Percentiles rank a stretch among this genome's conserved stretches.
Conservation (phyloP, 2,329 filamentous ascomycete species). For the Aspergillus phoenicis region DNA sequence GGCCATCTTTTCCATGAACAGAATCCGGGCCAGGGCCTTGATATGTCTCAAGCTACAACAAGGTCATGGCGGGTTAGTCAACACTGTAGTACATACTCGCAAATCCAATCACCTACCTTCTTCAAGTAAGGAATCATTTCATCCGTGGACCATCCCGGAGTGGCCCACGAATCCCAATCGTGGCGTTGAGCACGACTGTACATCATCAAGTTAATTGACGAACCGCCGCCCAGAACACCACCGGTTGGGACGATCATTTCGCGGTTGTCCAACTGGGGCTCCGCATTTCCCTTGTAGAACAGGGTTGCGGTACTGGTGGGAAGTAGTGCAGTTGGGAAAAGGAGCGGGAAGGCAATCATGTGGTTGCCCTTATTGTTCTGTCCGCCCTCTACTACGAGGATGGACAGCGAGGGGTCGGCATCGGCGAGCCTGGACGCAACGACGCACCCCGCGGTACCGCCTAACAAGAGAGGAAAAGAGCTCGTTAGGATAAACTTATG, state of each 20-base stretch:
- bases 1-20: too few species aligned
- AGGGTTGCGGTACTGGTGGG: not conserved
- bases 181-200: constrained; percentile 7
- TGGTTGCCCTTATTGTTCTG: constrained; percentile 4
- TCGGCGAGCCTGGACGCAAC: constrained; percentile 2
- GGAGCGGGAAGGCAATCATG: not conserved
- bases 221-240: constrained; percentile 9
- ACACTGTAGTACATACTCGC: too few species aligned
- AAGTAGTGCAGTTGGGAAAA: too few species aligned
- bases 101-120: not conserved
- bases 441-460: constrained; percentile 2
- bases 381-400: constrained; percentile 1
- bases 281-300: constrained; percentile 2
- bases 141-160: not conserved
- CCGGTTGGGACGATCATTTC: not conserved
- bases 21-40: too few species aligned
- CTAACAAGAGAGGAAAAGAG: not conserved
- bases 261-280: constrained; percentile 3
- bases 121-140: constrained; percentile 1
- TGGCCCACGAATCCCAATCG: constrained; percentile 5
- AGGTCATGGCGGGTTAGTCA: too few species aligned
- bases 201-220: constrained; percentile 8
- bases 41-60: too few species aligned
- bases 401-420: not conserved
- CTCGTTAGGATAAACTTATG: too few species aligned